phyloP scores from a whole-genome alignment of 2,329 filamentous ascomycete species.

The Sarocladiaceae sp. region DNA sequence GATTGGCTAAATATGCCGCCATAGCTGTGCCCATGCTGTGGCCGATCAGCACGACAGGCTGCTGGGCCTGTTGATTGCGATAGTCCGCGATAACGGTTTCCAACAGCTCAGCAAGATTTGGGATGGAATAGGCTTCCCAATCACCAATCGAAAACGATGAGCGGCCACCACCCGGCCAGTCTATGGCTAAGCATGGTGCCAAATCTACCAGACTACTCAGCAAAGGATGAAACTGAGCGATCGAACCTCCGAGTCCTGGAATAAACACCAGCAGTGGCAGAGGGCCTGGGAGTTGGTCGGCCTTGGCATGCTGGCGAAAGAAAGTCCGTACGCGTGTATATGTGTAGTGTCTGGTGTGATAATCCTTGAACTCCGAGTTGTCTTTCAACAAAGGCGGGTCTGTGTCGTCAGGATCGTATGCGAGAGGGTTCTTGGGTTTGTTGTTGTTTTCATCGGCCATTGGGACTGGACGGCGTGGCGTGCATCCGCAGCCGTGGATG shows the following conservation, averaged over 20 bases:
- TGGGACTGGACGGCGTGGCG: constrained; percentile 15
- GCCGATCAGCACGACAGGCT: constrained; percentile 73
- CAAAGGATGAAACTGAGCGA: constrained; percentile 79
- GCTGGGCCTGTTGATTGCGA: constrained; percentile 55
- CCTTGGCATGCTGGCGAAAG: constrained; percentile 73
- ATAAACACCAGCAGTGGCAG: constrained; percentile 85
- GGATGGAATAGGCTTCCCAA: constrained; percentile 74
- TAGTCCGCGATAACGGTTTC: constrained; percentile 68
- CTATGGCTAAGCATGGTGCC: constrained; percentile 75
- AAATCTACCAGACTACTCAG: constrained; percentile 76
- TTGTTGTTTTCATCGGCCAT: constrained; percentile 19
- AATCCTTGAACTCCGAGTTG: constrained; percentile 64
- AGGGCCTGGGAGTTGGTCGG: constrained; percentile 70
- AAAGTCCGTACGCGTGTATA: constrained; percentile 80
- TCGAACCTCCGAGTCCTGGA: constrained; percentile 87
- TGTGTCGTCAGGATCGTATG: constrained; percentile 40
- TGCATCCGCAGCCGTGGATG: too few relatives aligned
- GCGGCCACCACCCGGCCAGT: constrained; percentile 82
- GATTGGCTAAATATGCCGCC: constrained; percentile 60
- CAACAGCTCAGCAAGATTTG: constrained; percentile 69
- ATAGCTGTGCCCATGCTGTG: constrained; percentile 89
- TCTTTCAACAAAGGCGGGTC: constrained; percentile 79
- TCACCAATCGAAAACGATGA: constrained; percentile 65
- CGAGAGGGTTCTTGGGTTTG: constrained; percentile 18
- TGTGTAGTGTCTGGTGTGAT: constrained; percentile 61